Conservation (phyloP, 768 basidiomycete species). For the Pisolithus orientalis region DNA sequence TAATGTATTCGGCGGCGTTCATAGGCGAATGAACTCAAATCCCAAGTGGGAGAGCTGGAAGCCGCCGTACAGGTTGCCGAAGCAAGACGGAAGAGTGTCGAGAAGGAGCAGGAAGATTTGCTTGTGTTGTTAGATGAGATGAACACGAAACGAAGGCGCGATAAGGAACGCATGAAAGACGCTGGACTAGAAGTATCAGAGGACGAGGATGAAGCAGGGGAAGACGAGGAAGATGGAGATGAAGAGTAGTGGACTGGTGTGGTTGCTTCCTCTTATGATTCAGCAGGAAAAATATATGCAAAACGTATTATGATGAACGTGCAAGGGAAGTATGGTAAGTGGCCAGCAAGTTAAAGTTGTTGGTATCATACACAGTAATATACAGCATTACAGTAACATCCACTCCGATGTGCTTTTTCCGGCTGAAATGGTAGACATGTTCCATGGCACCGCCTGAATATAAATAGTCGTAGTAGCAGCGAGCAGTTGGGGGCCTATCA, state of each 20-base stretch:
- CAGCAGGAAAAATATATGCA: too few species aligned
- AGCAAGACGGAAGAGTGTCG: constrained; percentile 69
- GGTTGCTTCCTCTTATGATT: too few species aligned
- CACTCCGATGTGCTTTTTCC: too few species aligned
- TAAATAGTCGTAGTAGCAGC: not conserved
- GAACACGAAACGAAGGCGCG: constrained; percentile 74
- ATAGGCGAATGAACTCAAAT: constrained; percentile 42
- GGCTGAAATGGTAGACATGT: too few species aligned
- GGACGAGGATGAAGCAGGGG: constrained; percentile 75
- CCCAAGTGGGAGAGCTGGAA: constrained; percentile 41
- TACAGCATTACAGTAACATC: too few species aligned
- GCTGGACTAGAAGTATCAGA: constrained; percentile 87
- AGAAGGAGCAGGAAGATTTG: constrained; percentile 96
- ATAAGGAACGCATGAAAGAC: constrained; percentile 72
- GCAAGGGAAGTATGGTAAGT: too few species aligned
- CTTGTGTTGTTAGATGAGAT: constrained; percentile 91
- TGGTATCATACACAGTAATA: too few species aligned
- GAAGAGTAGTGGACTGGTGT: constrained; percentile 2
- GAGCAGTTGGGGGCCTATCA: constrained; percentile 3
- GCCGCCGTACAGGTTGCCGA: constrained; percentile 46
- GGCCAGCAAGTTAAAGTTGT: too few species aligned
- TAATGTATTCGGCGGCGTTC: not conserved
- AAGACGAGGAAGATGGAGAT: constrained; percentile 39
- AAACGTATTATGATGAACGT: too few species aligned
- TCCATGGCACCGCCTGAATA: too few species aligned